phyloP scores from a whole-genome alignment of 169 alveolate genomes.

The Plasmodium falciparum region DNA sequence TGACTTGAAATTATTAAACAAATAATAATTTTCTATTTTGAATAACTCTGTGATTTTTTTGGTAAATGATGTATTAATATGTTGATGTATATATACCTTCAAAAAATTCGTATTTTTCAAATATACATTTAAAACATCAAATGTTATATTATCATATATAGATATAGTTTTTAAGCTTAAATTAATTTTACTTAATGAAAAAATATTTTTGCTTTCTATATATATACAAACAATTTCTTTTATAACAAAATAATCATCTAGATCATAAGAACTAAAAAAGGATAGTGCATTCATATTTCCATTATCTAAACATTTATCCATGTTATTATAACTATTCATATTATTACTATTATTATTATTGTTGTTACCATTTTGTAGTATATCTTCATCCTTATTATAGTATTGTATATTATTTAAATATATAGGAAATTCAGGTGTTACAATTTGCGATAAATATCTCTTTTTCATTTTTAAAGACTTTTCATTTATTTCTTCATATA shows the following conservation, averaged over 20 bases:
- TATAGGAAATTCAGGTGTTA: slow-evolving; percentile 79
- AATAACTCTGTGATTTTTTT: slow-evolving; percentile 64
- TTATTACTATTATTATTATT: not conserved
- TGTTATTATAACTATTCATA: not conserved
- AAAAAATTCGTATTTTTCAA: slow-evolving; percentile 62
- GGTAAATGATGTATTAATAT: slow-evolving; percentile 33
- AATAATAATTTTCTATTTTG: slow-evolving; percentile 57
- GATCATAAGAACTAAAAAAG: slow-evolving; percentile 27
- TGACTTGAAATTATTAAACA: slow-evolving; percentile 44
- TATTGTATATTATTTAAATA: slow-evolving; percentile 76
- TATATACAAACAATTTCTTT: slow-evolving; percentile 74
- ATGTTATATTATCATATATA: slow-evolving; percentile 61
- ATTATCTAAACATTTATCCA: not conserved
- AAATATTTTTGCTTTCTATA: slow-evolving; percentile 61
- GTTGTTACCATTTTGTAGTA: not conserved
- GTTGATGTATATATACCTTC: slow-evolving; percentile 75
- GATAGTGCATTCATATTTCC: not conserved
- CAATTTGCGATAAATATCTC: slow-evolving; percentile 77
- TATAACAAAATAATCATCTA: slow-evolving; percentile 45
- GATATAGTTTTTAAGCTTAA: slow-evolving; percentile 67
- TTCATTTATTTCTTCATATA: slow-evolving; percentile 77
- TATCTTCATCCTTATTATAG: slow-evolving; percentile 7
- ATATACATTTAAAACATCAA: slow-evolving; percentile 69
- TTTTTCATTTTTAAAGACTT: slow-evolving; percentile 55
- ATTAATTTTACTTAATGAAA: slow-evolving; percentile 65